phyloP scores from a whole-genome alignment of 2,329 filamentous ascomycete genomes.

The Cladosporium sp. region DNA sequence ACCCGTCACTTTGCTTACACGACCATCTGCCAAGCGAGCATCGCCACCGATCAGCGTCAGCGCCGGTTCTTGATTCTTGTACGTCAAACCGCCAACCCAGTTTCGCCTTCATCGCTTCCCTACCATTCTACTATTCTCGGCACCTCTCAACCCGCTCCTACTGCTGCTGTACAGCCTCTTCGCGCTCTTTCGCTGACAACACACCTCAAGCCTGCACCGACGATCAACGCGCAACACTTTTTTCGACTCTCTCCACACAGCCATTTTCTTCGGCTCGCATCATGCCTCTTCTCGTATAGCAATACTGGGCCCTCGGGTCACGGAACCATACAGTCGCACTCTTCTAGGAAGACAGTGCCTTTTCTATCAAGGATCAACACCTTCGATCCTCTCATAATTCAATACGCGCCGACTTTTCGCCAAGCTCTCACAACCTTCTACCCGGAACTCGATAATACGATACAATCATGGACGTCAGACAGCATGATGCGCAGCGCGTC shows the following conservation, averaged over 20 bases:
- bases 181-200: constrained; percentile 2
- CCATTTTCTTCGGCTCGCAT: constrained; percentile 2
- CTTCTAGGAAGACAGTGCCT: constrained; percentile 1
- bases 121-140: constrained; percentile 5
- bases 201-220: background rate
- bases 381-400: background rate
- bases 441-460: constrained; percentile 9
- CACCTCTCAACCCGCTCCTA: background rate
- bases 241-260: constrained; percentile 5
- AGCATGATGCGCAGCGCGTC: constrained; percentile 14
- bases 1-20: too few species aligned
- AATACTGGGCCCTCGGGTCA: constrained; percentile 16
- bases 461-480: constrained; percentile 15
- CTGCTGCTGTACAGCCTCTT: too few species aligned
- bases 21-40: constrained; percentile 6
- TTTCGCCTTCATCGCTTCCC: background rate
- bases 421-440: background rate
- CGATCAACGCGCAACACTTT: background rate
- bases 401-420: background rate
- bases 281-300: constrained; percentile 16
- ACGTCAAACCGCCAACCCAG: constrained; percentile 8
- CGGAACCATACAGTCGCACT: constrained; percentile 9
- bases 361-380: background rate
- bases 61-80: constrained; percentile 10
- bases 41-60: constrained; percentile 9